Evolutionary conservation across 2,329 filamentous ascomycete species (phyloP), one percentile per base, ranked within the genome.

Genomic region (Phaeoacremonium minimum): DNA sequence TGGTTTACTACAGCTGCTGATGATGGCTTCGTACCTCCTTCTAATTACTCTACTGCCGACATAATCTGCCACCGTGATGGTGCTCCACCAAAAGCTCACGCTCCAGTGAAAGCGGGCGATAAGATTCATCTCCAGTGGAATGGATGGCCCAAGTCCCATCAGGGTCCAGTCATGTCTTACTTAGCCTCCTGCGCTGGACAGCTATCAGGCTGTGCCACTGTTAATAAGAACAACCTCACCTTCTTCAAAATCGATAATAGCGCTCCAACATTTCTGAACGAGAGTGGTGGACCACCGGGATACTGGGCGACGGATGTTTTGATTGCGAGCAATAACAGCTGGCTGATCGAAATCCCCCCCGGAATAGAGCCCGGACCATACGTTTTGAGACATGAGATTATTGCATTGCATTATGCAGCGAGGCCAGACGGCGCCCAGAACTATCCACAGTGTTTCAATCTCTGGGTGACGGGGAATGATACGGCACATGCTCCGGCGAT

Each of bases 11-110:
- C 62, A 6, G 66, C 68, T 26, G 48, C 54, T 1, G 73, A 77
- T 49, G 64, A 71, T 44, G 75, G 75, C 18, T 80, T 69, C 51
- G 60, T 80, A 39, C 55, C 65, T 13, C 66, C 66, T 2, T 48
- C 52, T 28, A 57, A 59, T 40, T 80, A 75, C 57, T 52, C 56
- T 16, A 53, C 55, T 19, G 41, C 65, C 20, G 66, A 80, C 50
- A 80, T 83, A 45, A 75, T 79, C 60, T 83, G 78, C 65, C 80
- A 85, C 66, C 67, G 67, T 53, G 58, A 60, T 30, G 77, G 71
- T 18, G 64, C 66, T 18, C 66, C 69, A n/a, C 74, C 68, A 28
- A 48, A 58, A 13, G 61, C 67, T 39, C 64, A 68, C 43, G 76
- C 73, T 14, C 61, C 69, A n/a, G 67, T 83, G 32, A 60, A 63